A percentile compares a stretch with the other conserved stretches of the same genome.
Conservation (phyloP, 129 eudicot genomes). For the Flaveria trinervia region DNA sequence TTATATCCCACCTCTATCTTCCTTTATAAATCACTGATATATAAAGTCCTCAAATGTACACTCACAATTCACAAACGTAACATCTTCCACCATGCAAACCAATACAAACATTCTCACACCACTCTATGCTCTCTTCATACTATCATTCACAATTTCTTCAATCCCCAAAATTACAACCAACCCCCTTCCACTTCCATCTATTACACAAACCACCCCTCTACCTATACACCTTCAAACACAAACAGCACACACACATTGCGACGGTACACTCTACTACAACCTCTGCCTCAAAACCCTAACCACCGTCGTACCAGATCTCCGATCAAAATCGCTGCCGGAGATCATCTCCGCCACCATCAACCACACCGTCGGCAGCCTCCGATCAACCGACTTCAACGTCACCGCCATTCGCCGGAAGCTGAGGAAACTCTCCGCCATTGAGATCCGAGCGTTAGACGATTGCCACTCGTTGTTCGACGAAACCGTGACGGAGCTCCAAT, state of each 20-base stretch:
- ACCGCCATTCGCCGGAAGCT: constrained; percentile 51
- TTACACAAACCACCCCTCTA: constrained; percentile 29
- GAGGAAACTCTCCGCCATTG: constrained; percentile 40
- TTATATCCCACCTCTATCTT: background rate
- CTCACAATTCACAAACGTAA: constrained; percentile 21
- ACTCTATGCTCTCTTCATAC: constrained; percentile 35
- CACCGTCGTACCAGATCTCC: constrained; percentile 60
- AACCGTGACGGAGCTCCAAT: constrained; percentile 48
- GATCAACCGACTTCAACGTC: constrained; percentile 54
- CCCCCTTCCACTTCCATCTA: constrained; percentile 30
- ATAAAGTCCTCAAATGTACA: constrained; percentile 2
- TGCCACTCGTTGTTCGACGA: constrained; percentile 62
- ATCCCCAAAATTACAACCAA: constrained; percentile 14
- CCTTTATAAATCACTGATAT: constrained; percentile 1
- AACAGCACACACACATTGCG: constrained; percentile 53
- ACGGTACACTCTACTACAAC: constrained; percentile 63
- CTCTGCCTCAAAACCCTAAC: constrained; percentile 74
- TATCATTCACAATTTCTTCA: constrained; percentile 36
- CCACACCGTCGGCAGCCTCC: constrained; percentile 50
- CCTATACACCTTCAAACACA: constrained; percentile 54
- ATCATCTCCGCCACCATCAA: constrained; percentile 60
- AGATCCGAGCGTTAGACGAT: constrained; percentile 70
- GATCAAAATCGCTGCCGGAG: constrained; percentile 58
- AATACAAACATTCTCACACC: constrained; percentile 30
- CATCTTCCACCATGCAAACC: constrained; percentile 32